These are phyloP conservation scores for Talaromyces verruculosus DNA, from an alignment of 2,329 filamentous ascomycete genomes.

Conservation along the genomic window DNA sequence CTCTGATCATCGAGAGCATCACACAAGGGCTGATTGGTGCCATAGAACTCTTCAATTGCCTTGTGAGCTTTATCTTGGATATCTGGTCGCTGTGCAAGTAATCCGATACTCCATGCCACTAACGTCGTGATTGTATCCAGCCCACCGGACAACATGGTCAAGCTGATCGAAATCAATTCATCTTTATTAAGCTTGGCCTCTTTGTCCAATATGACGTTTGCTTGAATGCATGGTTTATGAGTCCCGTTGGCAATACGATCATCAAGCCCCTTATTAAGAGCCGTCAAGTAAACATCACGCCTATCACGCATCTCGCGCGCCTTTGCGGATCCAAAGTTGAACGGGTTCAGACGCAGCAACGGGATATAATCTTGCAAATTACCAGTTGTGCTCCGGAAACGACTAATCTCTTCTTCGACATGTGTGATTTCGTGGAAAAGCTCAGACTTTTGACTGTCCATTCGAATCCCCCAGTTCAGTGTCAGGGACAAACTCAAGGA, in stretches of 20 bases:
- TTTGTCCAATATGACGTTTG: constrained; percentile 45
- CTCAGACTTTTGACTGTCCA: background rate
- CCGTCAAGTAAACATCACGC: constrained; percentile 60
- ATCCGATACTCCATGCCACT: constrained; percentile 64
- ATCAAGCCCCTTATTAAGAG: constrained; percentile 59
- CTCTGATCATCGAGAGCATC: constrained; percentile 63
- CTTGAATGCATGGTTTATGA: background rate
- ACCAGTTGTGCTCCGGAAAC: background rate
- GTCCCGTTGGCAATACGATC: constrained; percentile 31
- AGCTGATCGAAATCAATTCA: constrained; percentile 64
- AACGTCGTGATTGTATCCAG: constrained; percentile 67
- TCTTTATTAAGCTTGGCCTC: constrained; percentile 62
- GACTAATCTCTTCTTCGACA: background rate
- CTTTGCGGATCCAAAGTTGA: constrained; percentile 58
- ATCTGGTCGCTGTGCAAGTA: constrained; percentile 60
- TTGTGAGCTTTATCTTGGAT: constrained; percentile 61
- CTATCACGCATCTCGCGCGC: constrained; percentile 61
- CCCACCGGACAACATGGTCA: constrained; percentile 68
- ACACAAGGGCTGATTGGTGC: constrained; percentile 56
- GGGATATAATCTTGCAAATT: constrained; percentile 53
- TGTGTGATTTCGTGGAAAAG: background rate
- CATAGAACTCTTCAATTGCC: constrained; percentile 58
- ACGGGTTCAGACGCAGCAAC: constrained; percentile 59
- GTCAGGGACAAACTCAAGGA: background rate
- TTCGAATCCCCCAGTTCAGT: background rate